Conservation (phyloP, 2,329 filamentous ascomycete genomes). For the Aschersonia sp. region DNA sequence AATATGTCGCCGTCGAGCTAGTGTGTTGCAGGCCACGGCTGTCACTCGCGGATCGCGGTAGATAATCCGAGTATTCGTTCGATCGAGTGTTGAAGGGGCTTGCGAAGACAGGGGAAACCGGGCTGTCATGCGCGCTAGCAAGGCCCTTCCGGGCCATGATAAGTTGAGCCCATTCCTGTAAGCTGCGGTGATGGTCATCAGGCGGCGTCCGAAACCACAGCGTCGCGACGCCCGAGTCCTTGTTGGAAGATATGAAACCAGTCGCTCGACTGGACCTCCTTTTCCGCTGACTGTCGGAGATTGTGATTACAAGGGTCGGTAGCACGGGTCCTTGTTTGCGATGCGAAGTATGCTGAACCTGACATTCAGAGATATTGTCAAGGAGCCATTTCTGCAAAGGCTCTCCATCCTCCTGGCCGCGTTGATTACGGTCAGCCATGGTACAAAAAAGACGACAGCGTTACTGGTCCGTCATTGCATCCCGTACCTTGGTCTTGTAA, state of each 20-base stretch:
- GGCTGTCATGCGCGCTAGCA: slow-evolving; percentile 32
- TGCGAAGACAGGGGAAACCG: slow-evolving; percentile 36
- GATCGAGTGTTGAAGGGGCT: slow-evolving; percentile 33
- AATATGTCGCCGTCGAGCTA: slow-evolving; percentile 30
- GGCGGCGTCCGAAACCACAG: slow-evolving; percentile 41
- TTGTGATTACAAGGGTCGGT: slow-evolving; percentile 43
- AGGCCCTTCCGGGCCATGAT: slow-evolving; percentile 31
- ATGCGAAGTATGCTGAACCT: slow-evolving; percentile 43
- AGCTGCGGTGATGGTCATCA: slow-evolving; percentile 34
- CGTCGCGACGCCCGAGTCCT: slow-evolving; percentile 31
- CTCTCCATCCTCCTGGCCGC: slow-evolving; percentile 32
- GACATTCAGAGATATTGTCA: slow-evolving; percentile 37
- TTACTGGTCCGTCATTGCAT: neutral
- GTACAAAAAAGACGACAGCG: neutral
- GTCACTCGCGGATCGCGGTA: slow-evolving; percentile 28
- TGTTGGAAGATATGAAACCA: slow-evolving; percentile 35
- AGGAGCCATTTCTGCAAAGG: slow-evolving; percentile 38
- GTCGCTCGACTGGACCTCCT: slow-evolving; percentile 49
- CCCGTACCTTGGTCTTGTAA: slow-evolving; percentile 39
- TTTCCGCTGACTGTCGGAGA: slow-evolving; percentile 48
- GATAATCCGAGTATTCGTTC: slow-evolving; percentile 26
- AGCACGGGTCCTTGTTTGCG: slow-evolving; percentile 46
- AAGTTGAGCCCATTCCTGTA: slow-evolving; percentile 45
- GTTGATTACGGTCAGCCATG: slow-evolving; percentile 2
- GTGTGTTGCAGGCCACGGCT: slow-evolving; percentile 30